Base-by-base conservation (phyloP, 331 rosid genomes). In the Stylosanthes scabra region DNA sequence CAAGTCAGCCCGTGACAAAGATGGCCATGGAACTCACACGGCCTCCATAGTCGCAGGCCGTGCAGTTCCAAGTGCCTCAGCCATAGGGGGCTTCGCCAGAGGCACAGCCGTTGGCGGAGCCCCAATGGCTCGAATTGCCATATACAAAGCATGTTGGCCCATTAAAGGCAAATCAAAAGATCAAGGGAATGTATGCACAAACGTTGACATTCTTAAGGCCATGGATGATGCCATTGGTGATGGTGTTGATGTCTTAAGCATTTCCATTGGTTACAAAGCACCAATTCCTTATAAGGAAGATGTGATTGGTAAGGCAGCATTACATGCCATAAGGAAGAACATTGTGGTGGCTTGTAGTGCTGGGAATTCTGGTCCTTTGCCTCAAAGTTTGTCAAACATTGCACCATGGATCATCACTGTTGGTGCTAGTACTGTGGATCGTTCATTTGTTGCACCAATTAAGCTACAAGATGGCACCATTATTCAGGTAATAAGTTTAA, bases 71-170 rank as follows among this genome's bases (percentile, higher is more conserved):
- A 66, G 78, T 0, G 91, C 31, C 8, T 83, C 97, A 0, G 92
- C 96, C 59, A 5, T 90, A 0, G 97, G 99, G 0, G 99, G 97
- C 42, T 87, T 80, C 9, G 99, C 97, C 1, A 42, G 25, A 0
- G 99, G 99, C 72, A 84, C 84, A 0, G 97, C 97, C 75, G 74
- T 89, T 0, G 97, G 99, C 0, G 99, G 99, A 0, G 93, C 97
- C 10, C 92, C 99, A 0, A 12, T 87, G 68, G 97, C 86, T 2
- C 84, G 83, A n/a, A 80, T 90, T 9, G 97, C 99, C 25, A 83
- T 95, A 45, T 95, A 95, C 85, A 95, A 95, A 82, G 97, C 87
- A 20, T 95, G 99, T 66, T 95, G 99, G 99, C 80, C 99, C 2
- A 29, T 80, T 2, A 92, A 93, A 4, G 90, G 93, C 5, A 44